Conservation (phyloP, 768 basidiomycete species). For the Pleurotus platypus region DNA sequence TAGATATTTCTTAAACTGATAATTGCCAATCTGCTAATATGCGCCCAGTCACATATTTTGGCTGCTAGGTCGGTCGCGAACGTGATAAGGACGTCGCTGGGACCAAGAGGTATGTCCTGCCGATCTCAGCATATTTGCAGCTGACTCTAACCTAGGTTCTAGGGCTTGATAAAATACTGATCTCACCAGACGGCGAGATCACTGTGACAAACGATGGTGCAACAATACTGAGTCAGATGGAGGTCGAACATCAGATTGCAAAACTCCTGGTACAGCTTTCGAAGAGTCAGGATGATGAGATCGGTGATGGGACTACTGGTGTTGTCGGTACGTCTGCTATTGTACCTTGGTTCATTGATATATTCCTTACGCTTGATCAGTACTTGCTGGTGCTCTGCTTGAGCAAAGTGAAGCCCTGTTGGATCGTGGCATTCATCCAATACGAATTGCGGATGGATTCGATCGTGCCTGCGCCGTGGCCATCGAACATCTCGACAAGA, state of each 20-base stretch:
- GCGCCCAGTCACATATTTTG: slow-evolving; percentile 81
- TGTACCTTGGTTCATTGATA: slow-evolving; percentile 5
- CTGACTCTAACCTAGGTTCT: slow-evolving; percentile 4
- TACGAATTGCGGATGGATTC: slow-evolving; percentile 98
- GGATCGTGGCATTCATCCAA: slow-evolving; percentile 99
- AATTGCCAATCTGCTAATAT: slow-evolving; percentile 7
- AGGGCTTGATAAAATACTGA: slow-evolving; percentile 95
- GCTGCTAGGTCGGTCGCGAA: slow-evolving; percentile 92
- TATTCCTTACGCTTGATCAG: slow-evolving; percentile 32
- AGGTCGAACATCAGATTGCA: slow-evolving; percentile 98
- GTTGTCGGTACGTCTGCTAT: slow-evolving; percentile 79
- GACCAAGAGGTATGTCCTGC: slow-evolving; percentile 73
- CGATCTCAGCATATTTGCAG: slow-evolving; percentile 8
- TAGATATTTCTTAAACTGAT: slow-evolving; percentile 21
- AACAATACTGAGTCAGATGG: slow-evolving; percentile 97
- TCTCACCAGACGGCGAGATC: slow-evolving; percentile 96
- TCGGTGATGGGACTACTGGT: slow-evolving; percentile 98
- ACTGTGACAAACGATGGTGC: slow-evolving; percentile 99
- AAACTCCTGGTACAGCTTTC: slow-evolving; percentile 95
- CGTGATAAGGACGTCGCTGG: slow-evolving; percentile 92
- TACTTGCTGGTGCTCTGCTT: slow-evolving; percentile 95
- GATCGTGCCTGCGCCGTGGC: slow-evolving; percentile 92
- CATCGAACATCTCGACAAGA: slow-evolving; percentile 83
- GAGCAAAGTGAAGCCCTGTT: slow-evolving; percentile 94
- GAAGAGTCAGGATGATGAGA: slow-evolving; percentile 99